A percentile compares a stretch with the other conserved stretches of the same genome.
Conservation (phyloP, 768 basidiomycete genomes). For the Boletus sp. region DNA sequence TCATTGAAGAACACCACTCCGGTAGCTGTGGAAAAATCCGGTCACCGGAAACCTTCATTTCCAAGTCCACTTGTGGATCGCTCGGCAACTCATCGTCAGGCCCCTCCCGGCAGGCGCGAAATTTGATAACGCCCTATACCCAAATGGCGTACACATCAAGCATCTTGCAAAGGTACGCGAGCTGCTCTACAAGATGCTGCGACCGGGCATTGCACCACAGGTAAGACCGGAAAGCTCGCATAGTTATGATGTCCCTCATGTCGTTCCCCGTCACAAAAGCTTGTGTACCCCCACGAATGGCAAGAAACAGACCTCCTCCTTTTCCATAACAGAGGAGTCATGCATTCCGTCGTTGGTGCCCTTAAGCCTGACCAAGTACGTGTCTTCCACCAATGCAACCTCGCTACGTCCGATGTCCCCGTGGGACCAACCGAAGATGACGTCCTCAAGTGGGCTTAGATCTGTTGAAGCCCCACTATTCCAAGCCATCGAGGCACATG, state of each 20-base stretch:
- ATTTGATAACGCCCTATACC: constrained; percentile 68
- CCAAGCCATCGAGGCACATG: constrained; percentile 5
- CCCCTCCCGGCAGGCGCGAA: constrained; percentile 63
- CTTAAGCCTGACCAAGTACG: constrained; percentile 48
- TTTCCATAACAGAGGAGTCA: constrained; percentile 71
- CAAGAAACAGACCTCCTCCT: constrained; percentile 60
- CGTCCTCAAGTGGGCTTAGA: constrained; percentile 42
- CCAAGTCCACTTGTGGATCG: constrained; percentile 84
- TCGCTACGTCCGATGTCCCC: constrained; percentile 52
- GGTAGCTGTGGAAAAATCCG: constrained; percentile 89
- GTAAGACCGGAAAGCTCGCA: constrained; percentile 32
- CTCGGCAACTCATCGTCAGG: constrained; percentile 62
- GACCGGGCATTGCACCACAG: constrained; percentile 82
- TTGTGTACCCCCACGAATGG: constrained; percentile 92
- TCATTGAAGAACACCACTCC: neutral
- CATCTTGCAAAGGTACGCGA: constrained; percentile 72
- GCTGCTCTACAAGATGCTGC: constrained; percentile 80
- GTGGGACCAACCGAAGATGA: constrained; percentile 47
- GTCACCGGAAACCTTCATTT: constrained; percentile 79
- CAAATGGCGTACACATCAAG: constrained; percentile 75
- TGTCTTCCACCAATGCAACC: constrained; percentile 57
- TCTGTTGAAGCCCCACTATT: neutral
- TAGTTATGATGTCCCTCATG: neutral
- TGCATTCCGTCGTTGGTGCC: constrained; percentile 70
- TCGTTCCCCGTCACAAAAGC: constrained; percentile 21